Evolutionary conservation across 108 stramenopile species (phyloP).

Genomic region (Cyclotella baltica): DNA sequence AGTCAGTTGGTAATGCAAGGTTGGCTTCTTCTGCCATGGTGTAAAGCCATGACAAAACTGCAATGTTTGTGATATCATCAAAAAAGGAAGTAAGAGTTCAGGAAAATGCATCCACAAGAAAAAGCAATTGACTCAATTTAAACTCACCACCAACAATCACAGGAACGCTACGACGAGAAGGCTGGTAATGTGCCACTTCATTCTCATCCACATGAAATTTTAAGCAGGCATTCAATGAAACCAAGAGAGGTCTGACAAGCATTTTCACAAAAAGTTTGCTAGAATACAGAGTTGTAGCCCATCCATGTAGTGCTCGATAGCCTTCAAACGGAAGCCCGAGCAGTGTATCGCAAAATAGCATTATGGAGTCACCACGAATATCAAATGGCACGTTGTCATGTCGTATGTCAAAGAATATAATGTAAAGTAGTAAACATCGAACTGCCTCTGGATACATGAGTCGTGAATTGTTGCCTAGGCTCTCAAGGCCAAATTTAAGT

Average conservation of each 20-base stretch:
- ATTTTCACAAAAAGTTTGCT: constrained; percentile 61
- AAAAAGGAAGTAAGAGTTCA: too few relatives aligned
- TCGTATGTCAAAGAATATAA: constrained; percentile 64
- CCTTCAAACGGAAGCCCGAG: constrained; percentile 48
- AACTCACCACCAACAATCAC: constrained; percentile 69
- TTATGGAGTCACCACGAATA: constrained; percentile 35
- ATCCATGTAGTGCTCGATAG: constrained; percentile 65
- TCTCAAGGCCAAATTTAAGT: constrained; percentile 64
- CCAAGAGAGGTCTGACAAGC: constrained; percentile 68
- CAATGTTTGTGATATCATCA: too few relatives aligned
- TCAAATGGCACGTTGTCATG: constrained; percentile 42
- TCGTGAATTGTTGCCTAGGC: constrained; percentile 49
- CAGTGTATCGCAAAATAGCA: constrained; percentile 47
- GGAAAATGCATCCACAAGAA: too few relatives aligned
- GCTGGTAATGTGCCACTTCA: constrained; percentile 46
- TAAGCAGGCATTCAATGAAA: constrained; percentile 56
- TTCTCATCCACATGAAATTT: constrained; percentile 50
- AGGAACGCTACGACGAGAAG: constrained; percentile 57
- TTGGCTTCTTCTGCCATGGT: constrained; percentile 49
- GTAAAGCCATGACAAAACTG: constrained; percentile 74
- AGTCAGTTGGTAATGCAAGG: constrained; percentile 63
- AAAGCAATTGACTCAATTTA: too few relatives aligned
- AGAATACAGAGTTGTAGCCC: constrained; percentile 58
- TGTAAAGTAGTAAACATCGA: constrained; percentile 68
- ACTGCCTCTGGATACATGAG: constrained; percentile 75